A percentile compares a stretch with the other conserved stretches of the same genome.
phyloP scores from a whole-genome alignment of 2,329 filamentous ascomycete species.

The Cercospora beticola region DNA sequence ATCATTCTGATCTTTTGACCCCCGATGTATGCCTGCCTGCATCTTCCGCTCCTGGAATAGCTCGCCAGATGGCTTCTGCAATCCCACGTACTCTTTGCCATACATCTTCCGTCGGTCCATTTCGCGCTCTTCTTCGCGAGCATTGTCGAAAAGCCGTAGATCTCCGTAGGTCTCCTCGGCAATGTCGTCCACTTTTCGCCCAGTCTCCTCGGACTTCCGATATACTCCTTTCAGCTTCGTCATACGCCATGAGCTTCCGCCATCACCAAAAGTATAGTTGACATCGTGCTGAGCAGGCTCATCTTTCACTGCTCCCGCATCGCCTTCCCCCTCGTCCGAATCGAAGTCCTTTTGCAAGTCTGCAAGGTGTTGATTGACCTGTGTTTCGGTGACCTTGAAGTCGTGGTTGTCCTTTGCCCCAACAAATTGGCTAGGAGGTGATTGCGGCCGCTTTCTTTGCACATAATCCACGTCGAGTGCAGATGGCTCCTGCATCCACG shows the following conservation, averaged over 20 bases:
- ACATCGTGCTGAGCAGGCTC: constrained; percentile 62
- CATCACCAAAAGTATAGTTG: constrained; percentile 83
- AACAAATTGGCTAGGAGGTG: constrained; percentile 47
- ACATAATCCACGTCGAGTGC: constrained; percentile 82
- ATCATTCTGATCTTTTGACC: constrained; percentile 33
- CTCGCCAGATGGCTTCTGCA: constrained; percentile 84
- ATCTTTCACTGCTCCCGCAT: constrained; percentile 44
- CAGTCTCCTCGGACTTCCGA: constrained; percentile 70
- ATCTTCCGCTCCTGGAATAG: constrained; percentile 75
- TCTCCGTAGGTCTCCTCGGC: constrained; percentile 79
- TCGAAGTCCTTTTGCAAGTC: constrained; percentile 51
- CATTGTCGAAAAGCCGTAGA: constrained; percentile 83
- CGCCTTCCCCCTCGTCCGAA: constrained; percentile 56
- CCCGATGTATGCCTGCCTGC: constrained; percentile 53
- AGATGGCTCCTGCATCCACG: constrained; percentile 92
- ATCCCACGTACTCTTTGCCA: constrained; percentile 78
- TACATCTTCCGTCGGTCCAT: constrained; percentile 79
- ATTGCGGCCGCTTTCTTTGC: constrained; percentile 55
- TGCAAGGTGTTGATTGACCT: constrained; percentile 72
- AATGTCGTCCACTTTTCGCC: constrained; percentile 73
- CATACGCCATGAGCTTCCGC: constrained; percentile 93
- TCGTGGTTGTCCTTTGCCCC: constrained; percentile 60
- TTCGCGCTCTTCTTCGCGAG: constrained; percentile 89
- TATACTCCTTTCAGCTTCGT: constrained; percentile 88
- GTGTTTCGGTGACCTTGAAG: constrained; percentile 72